These are phyloP conservation scores for Xerocomus potaroensis DNA, from an alignment of 768 basidiomycete genomes.

Conservation along the genomic window DNA sequence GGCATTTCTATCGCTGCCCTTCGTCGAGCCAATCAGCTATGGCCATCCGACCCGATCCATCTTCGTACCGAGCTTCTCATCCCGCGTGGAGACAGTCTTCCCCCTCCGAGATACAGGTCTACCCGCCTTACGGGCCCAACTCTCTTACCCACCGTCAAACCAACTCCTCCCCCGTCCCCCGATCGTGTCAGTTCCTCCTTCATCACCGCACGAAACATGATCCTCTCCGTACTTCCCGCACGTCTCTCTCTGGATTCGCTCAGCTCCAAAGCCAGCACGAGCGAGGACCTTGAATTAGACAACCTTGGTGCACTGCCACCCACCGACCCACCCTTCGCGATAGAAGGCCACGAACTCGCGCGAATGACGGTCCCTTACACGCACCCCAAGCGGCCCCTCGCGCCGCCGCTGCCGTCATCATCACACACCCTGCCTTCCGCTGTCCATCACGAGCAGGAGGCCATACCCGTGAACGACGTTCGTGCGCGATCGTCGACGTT, in stretches of 20 bases:
- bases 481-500: neutral
- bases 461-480: neutral
- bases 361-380: neutral
- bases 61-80: slow-evolving; percentile 79
- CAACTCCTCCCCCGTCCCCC: slow-evolving; percentile 2
- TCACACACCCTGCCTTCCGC: neutral
- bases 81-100: slow-evolving; percentile 38
- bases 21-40: slow-evolving; percentile 85
- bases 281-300: slow-evolving; percentile 28
- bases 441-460: too few species aligned
- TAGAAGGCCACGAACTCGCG: slow-evolving; percentile 16
- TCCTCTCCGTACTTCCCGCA: slow-evolving; percentile 24
- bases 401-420: too few species aligned
- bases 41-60: slow-evolving; percentile 91
- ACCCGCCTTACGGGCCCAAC: neutral
- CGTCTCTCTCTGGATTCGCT: slow-evolving; percentile 30
- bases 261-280: slow-evolving; percentile 24
- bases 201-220: slow-evolving; percentile 15
- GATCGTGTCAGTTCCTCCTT: slow-evolving; percentile 16
- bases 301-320: slow-evolving; percentile 6
- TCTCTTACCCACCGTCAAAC: neutral
- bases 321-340: neutral
- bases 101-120: slow-evolving; percentile 4
- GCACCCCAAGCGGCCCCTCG: neutral
- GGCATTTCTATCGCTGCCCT: slow-evolving; percentile 80